A percentile compares a stretch with the other conserved stretches of the same genome.
phyloP scores from a whole-genome alignment of 1,284 basidiomycete species.

The Leccinum solheimii region DNA sequence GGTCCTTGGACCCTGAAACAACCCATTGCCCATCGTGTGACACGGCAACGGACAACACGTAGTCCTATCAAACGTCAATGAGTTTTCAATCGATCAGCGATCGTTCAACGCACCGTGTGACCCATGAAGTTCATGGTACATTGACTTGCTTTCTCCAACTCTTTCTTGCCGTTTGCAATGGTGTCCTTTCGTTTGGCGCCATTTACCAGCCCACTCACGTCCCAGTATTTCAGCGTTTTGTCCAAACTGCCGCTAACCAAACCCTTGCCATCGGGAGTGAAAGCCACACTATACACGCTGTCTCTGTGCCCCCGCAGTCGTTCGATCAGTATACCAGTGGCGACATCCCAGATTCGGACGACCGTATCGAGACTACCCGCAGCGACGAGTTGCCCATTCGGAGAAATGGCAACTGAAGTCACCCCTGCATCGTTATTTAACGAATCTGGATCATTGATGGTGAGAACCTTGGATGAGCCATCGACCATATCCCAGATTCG shows the following conservation, averaged over 20 bases:
- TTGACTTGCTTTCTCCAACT: slow-evolving; percentile 39
- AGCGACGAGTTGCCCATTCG: slow-evolving; percentile 79
- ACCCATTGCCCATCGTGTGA: slow-evolving; percentile 87
- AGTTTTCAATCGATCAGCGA: slow-evolving; percentile 1
- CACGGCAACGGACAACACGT: slow-evolving; percentile 78
- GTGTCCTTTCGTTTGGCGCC: slow-evolving; percentile 44
- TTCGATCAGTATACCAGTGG: slow-evolving; percentile 71
- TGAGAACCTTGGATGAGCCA: slow-evolving; percentile 56
- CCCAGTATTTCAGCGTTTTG: slow-evolving; percentile 88
- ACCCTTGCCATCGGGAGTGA: slow-evolving; percentile 80
- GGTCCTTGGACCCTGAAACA: slow-evolving; percentile 89
- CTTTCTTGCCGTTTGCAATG: slow-evolving; percentile 38
- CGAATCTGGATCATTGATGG: slow-evolving; percentile 58
- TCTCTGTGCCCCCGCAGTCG: slow-evolving; percentile 80
- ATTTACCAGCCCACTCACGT: slow-evolving; percentile 55
- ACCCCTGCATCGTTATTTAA: slow-evolving; percentile 72
- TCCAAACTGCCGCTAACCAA: slow-evolving; percentile 85
- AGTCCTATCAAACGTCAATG: slow-evolving; percentile 50
- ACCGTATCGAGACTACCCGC: slow-evolving; percentile 84
- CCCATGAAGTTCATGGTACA: slow-evolving; percentile 82
- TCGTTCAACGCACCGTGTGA: slow-evolving; percentile 64
- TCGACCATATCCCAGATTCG: slow-evolving; percentile 84
- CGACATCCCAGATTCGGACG: slow-evolving; percentile 85
- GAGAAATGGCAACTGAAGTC: slow-evolving; percentile 78
- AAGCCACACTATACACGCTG: slow-evolving; percentile 85